Evolutionary conservation across 2,329 filamentous ascomycete genomes (phyloP), one percentile per base, ranked within the genome.

Genomic region (Fusarium succisae): DNA sequence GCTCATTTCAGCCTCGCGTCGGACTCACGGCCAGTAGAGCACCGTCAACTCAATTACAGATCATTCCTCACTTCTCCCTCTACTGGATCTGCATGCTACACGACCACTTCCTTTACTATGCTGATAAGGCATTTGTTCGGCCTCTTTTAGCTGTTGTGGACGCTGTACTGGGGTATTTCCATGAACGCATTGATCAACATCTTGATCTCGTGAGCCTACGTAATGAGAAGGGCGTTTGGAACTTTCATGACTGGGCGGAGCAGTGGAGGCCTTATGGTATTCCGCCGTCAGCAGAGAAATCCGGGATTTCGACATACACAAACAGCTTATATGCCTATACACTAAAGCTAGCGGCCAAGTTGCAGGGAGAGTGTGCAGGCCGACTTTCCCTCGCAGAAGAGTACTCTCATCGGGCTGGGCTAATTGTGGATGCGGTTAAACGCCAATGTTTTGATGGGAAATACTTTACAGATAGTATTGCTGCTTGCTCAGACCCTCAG

Each of bases 11-110:
- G 9, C n/a, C 61, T 50, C 35, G 35, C 3, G 2, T 60, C 5
- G 54, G 61, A 28, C 61, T 63, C 3, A 63, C 41, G 5, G 54
- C 61, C 6, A 63, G 61, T 11, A 44, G 61, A 48, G 43, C 54
- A 2, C 61, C 43, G 0, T 60, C 61, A 0, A 35, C 10, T 6
- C 28, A 63, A 5, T 22, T 63, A 2, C 60, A 63, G 28, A 59
- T 59, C 1, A 63, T 63, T 1, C 60, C 60, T 3, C 35, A 39
- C 22, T 48, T 59, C 22, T 63, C 60, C 1, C 43, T 63, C 14
- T 63, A 45, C 28, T 63, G 60, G 60, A n/a, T 59, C 8, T 63
- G 41, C 5, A 63, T 59, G 41, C 2, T 63, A 1, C 32, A 59
- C 3, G 60, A 63, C 1, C 60, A 63, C 1, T 59, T 48, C 1